phyloP scores from a whole-genome alignment of 768 basidiomycete genomes.

The Pleurotus platypus region DNA sequence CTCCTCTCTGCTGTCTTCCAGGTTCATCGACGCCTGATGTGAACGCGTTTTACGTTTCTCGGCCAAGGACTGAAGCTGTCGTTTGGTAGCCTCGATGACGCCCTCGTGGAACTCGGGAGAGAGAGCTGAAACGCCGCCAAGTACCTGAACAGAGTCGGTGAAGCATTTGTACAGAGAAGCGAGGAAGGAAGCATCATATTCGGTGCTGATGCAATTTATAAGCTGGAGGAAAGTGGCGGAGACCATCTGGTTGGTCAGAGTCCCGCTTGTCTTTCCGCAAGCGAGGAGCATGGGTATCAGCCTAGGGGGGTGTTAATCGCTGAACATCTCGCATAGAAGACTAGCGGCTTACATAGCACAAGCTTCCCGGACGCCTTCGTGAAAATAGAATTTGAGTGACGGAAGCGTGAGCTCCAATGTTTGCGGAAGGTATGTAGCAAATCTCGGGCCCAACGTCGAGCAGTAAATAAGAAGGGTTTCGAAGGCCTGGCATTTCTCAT shows the following conservation, averaged over 20 bases:
- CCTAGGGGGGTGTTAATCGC: constrained; percentile 29
- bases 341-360: constrained; percentile 56
- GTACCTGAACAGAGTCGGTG: constrained; percentile 54
- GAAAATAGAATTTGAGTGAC: constrained; percentile 72
- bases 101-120: constrained; percentile 49
- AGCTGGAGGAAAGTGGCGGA: constrained; percentile 64
- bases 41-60: constrained; percentile 61
- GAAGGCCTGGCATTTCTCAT: constrained; percentile 86
- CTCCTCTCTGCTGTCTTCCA: constrained; percentile 50
- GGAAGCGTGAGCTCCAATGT: constrained; percentile 71
- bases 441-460: constrained; percentile 60
- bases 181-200: constrained; percentile 74
- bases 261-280: constrained; percentile 63
- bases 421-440: constrained; percentile 71
- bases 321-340: not conserved
- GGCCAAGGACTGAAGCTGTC: constrained; percentile 65
- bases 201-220: constrained; percentile 58
- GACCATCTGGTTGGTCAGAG: constrained; percentile 67
- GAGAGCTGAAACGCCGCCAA: constrained; percentile 53
- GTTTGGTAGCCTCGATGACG: constrained; percentile 66
- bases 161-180: constrained; percentile 73
- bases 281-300: constrained; percentile 68
- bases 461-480: constrained; percentile 83
- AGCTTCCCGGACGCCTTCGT: constrained; percentile 81
- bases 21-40: constrained; percentile 26